Base-by-base conservation (phyloP, 164 flowering plant genomes). In the Sextonia rubra region DNA sequence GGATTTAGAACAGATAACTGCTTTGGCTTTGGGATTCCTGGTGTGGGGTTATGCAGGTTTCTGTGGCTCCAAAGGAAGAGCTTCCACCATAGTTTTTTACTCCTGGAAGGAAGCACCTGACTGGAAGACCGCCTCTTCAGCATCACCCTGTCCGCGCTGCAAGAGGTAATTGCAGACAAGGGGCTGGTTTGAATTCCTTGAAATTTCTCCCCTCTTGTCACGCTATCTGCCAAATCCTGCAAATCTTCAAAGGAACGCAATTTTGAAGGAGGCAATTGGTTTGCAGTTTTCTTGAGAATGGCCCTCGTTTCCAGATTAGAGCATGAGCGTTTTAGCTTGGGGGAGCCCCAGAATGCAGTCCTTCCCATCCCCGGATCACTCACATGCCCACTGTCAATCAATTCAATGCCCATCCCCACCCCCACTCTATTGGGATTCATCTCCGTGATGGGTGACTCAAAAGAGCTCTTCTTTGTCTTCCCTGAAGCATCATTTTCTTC, bases 61-160 rank as follows among this genome's bases (percentile, higher is more conserved):
- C 97, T 78, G 72, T 94, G 98, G 81, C 97, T 92, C 98, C 97
- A 92, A 18, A 92, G 89, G 81, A 94, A 92, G 76, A 94, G 75
- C 79, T 94, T 94, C 97, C 97, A 94, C 98, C 97, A 92, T 60
- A 94, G 75, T 73, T 73, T 89, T 78, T 88, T 80, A 70, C 97
- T 92, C 75, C 91, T 82, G 1, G 97, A 92, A 22, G 98, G 97
- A 1, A 94, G 88, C 55, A 92, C 81, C 77, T 92, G 98, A 77
- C 93, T 88, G 7, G 98, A 94, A 26, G 98, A 94, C 66, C 79
- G 89, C 82, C 87, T 92, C 83, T 88, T 92, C 77, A 94, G 68
- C 89, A 92, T 90, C 78, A 94, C 98, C 74, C 82, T 88, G 58
- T 94, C 98, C 24, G 97, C 98, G 79, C 94, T 90, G 71, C 78